phyloP scores from a whole-genome alignment of 345 rosid genomes.

The Kandelia obovata region DNA sequence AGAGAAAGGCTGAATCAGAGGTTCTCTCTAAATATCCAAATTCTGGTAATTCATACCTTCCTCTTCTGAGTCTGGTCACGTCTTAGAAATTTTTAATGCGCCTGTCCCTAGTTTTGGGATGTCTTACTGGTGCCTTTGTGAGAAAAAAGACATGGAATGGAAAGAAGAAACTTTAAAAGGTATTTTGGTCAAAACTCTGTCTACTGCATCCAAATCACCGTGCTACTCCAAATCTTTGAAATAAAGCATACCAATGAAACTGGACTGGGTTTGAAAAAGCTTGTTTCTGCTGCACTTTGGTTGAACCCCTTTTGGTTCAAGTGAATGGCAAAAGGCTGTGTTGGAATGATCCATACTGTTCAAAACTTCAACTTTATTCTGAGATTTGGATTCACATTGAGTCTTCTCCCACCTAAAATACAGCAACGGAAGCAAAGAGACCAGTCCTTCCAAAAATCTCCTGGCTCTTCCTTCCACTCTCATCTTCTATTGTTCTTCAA shows the following conservation, averaged over 20 bases:
- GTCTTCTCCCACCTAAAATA: too few species aligned
- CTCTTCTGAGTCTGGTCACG: conserved; percentile 1
- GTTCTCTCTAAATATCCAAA: conserved; percentile 80
- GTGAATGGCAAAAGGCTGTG: too few species aligned
- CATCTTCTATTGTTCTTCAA: not conserved
- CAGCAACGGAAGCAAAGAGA: too few species aligned
- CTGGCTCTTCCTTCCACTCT: not conserved
- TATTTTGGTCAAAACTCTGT: not conserved
- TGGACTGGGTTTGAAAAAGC: too few species aligned
- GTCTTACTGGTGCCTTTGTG: not conserved
- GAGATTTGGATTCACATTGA: too few species aligned
- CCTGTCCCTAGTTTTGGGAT: not conserved
- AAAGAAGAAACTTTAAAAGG: not conserved
- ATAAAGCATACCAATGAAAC: too few species aligned
- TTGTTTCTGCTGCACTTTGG: too few species aligned
- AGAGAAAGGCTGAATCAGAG: conserved; percentile 83
- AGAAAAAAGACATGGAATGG: not conserved
- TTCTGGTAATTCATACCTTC: conserved; percentile 49
- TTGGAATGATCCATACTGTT: too few species aligned
- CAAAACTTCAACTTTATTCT: too few species aligned
- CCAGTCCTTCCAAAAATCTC: too few species aligned
- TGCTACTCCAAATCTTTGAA: not conserved
- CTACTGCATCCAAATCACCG: not conserved
- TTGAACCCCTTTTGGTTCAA: too few species aligned
- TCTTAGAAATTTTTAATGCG: not conserved